Percentiles rank a stretch among this genome's conserved stretches.
Evolutionary conservation across 257 asterid genomes (phyloP).

Genomic region (Salvia hispanica): DNA sequence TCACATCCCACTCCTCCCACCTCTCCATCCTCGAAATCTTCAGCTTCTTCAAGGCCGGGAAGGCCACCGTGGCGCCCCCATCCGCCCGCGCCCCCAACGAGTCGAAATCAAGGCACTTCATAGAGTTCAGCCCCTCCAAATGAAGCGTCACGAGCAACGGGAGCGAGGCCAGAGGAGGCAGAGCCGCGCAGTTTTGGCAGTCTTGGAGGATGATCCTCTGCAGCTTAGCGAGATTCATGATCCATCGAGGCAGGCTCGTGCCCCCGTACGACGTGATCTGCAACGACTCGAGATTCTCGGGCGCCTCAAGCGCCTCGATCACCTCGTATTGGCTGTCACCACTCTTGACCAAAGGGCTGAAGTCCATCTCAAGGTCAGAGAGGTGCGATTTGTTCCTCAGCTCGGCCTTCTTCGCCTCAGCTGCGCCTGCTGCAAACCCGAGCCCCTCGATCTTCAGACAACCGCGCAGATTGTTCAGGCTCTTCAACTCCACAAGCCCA

Average conservation of each 20-base stretch:
- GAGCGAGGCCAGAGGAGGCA: slow-evolving; percentile 62
- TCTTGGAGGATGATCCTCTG: slow-evolving; percentile 45
- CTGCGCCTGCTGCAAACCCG: slow-evolving; percentile 43
- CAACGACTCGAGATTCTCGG: slow-evolving; percentile 45
- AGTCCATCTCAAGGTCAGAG: slow-evolving; percentile 53
- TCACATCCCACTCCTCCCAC: slow-evolving; percentile 56
- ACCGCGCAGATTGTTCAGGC: slow-evolving; percentile 57
- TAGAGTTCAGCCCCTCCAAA: slow-evolving; percentile 44
- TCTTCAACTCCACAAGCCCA: slow-evolving; percentile 44
- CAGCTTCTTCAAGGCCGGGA: slow-evolving; percentile 61
- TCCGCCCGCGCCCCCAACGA: slow-evolving; percentile 36
- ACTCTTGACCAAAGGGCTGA: slow-evolving; percentile 35
- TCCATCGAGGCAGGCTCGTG: slow-evolving; percentile 55
- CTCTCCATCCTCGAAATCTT: slow-evolving; percentile 51
- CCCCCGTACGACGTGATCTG: slow-evolving; percentile 52
- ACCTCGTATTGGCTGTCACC: slow-evolving; percentile 40
- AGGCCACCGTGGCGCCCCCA: slow-evolving; percentile 23
- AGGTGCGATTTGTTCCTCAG: slow-evolving; percentile 45
- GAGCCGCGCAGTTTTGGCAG: slow-evolving; percentile 45
- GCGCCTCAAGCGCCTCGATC: slow-evolving; percentile 52
- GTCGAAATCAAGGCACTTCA: slow-evolving; percentile 39
- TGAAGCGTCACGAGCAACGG: slow-evolving; percentile 51
- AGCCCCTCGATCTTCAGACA: slow-evolving; percentile 57
- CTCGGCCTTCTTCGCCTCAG: slow-evolving; percentile 54
- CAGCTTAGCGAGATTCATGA: slow-evolving; percentile 42